Evolutionary conservation across 768 basidiomycete species (phyloP).

Genomic region (Hypsizygus marmoreus): DNA sequence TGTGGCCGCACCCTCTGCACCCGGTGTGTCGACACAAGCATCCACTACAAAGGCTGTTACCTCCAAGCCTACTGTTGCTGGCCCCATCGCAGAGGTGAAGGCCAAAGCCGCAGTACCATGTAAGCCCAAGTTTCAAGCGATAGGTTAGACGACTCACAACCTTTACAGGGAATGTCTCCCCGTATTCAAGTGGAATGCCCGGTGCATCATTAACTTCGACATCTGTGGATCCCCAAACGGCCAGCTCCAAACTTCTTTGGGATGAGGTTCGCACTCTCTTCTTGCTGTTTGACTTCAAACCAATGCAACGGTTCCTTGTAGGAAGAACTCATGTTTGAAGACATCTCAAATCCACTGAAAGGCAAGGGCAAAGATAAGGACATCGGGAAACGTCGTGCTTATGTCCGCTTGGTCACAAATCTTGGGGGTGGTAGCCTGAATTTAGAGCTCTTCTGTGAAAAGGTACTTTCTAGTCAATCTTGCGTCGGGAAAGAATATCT

Average conservation of each 20-base stretch:
- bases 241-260: slow-evolving; percentile 83
- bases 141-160: not conserved
- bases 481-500: too few relatives aligned
- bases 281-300: not conserved
- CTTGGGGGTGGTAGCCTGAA: slow-evolving; percentile 85
- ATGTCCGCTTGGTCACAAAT: slow-evolving; percentile 94
- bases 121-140: slow-evolving; percentile 33
- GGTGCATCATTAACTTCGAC: slow-evolving; percentile 96
- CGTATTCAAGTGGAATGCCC: slow-evolving; percentile 85
- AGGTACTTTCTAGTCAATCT: slow-evolving; percentile 44
- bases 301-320: slow-evolving; percentile 24
- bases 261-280: slow-evolving; percentile 64
- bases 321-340: slow-evolving; percentile 99
- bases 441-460: slow-evolving; percentile 85
- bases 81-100: slow-evolving; percentile 42
- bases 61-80: slow-evolving; percentile 33
- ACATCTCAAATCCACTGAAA: slow-evolving; percentile 76
- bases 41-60: slow-evolving; percentile 33
- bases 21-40: slow-evolving; percentile 25
- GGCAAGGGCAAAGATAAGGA: slow-evolving; percentile 94
- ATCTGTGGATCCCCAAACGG: slow-evolving; percentile 72
- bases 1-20: slow-evolving; percentile 26
- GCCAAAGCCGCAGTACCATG: slow-evolving; percentile 67
- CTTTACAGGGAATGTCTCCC: slow-evolving; percentile 80
- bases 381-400: slow-evolving; percentile 86